Conservation (phyloP, 2,329 filamentous ascomycete genomes). For the Xylaria sp. region DNA sequence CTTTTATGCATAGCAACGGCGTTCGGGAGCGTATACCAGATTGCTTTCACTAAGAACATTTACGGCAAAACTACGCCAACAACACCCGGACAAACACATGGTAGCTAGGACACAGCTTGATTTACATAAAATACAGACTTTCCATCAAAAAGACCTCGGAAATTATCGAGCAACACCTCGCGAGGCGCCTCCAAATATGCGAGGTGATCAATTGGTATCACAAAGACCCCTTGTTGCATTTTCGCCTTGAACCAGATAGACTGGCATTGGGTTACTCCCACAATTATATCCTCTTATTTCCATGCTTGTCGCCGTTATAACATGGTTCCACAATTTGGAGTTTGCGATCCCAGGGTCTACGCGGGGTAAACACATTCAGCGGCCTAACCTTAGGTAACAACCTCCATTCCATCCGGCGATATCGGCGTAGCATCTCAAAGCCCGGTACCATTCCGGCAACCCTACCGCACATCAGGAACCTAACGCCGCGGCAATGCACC, state of each 20-base stretch:
- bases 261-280: background rate
- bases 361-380: constrained; percentile 30
- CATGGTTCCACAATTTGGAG: constrained; percentile 15
- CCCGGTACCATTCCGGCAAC: constrained; percentile 24
- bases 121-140: constrained; percentile 10
- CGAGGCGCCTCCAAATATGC: background rate
- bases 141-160: background rate
- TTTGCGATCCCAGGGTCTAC: background rate
- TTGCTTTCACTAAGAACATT: constrained; percentile 35
- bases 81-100: background rate
- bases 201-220: constrained; percentile 2
- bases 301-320: constrained; percentile 7
- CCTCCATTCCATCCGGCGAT: constrained; percentile 24
- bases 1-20: constrained; percentile 44
- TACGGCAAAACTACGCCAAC: constrained; percentile 6
- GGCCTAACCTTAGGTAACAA: background rate
- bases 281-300: constrained; percentile 6
- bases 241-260: background rate
- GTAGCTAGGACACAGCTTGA: background rate
- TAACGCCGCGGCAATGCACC: background rate
- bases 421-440: constrained; percentile 30
- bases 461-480: constrained; percentile 22
- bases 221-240: constrained; percentile 5
- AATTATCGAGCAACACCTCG: background rate
- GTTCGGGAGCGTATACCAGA: constrained; percentile 42